Evolutionary conservation across 306 rosid species (phyloP), one percentile per base, ranked within the genome.

Genomic region (Benincasa hispida): DNA sequence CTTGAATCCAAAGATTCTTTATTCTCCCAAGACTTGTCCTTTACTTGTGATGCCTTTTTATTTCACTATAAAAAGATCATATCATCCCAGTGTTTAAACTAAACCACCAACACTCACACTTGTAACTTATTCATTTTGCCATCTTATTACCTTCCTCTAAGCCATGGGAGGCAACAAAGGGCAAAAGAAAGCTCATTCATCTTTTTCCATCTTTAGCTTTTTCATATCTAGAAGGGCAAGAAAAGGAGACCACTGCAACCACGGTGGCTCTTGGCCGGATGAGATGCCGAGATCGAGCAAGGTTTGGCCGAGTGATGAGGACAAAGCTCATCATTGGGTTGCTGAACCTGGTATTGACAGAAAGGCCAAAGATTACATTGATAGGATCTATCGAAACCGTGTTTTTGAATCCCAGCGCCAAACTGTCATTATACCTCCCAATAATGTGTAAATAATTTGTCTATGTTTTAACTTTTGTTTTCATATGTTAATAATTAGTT

Each of bases 141-240:
- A 17, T 15, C 13, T 42, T 10, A 42, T 42, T 11, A 42, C 48
- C 10, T 10, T 3, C 14, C n/a, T 2, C 57, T 18, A 53, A 1
- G 1, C 11, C 3, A 61, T 22, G 59, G 59, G 59, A 54, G 59
- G 59, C 56, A 17, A 51, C 25, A n/a, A 19, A 6, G 4, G 18
- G n/a, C 8, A 5, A 0, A 50, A 17, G 9, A 50, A 50, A 50
- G 0, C 21, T 18, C 59, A 54, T 0, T 2, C 24, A 5, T 87
- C 93, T 8, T 77, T 88, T 77, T 89, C 96, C 27, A 24, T 89
- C 41, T 89, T 91, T 68, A 86, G 45, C 84, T 34, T 89, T 73
- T 88, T 93, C 85, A 89, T 81, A 78, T 47, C 89, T 0, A 78
- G 70, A 32, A 83, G 60, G 66, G 67, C 74, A 83, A 58, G 76